Conservation (phyloP, 345 rosid species). For the Carallia pectinifolia region DNA sequence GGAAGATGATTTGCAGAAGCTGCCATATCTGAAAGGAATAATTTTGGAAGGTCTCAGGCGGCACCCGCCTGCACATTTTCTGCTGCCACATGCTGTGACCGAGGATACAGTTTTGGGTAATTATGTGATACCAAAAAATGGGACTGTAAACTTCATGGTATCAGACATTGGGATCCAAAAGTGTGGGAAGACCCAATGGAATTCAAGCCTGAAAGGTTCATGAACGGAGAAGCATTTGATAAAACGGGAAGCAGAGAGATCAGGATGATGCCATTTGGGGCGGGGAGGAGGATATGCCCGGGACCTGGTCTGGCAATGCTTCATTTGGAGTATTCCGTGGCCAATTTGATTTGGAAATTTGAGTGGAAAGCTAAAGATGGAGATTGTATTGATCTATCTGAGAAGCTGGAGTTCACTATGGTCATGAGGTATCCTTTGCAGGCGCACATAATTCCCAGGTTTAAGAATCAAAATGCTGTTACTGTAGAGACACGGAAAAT, state of each 20-base stretch:
- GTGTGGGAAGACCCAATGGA: constrained; percentile 25
- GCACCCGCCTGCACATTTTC: constrained; percentile 13
- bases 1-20: constrained; percentile 9
- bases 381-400: constrained; percentile 11
- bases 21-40: constrained; percentile 17
- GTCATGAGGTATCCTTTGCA: constrained; percentile 10
- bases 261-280: constrained; percentile 24
- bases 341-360: constrained; percentile 13
- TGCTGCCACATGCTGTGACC: constrained; percentile 13
- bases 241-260: constrained; percentile 17
- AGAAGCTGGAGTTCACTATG: constrained; percentile 3
- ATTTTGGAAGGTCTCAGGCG: constrained; percentile 20
- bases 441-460: neutral
- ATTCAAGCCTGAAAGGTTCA: constrained; percentile 20
- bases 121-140: constrained; percentile 1
- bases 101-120: constrained; percentile 5
- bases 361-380: constrained; percentile 19
- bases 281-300: constrained; percentile 19
- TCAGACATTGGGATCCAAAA: constrained; percentile 17
- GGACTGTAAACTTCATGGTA: constrained; percentile 12
- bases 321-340: constrained; percentile 23
- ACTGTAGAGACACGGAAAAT: too few relatives aligned
- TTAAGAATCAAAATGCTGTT: neutral
- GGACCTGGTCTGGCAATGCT: constrained; percentile 12
- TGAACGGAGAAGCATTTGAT: neutral